A percentile compares a stretch with the other conserved stretches of the same genome.
phyloP scores from a whole-genome alignment of 192 early-diverging fungal species.

The Coemansia sp. region DNA sequence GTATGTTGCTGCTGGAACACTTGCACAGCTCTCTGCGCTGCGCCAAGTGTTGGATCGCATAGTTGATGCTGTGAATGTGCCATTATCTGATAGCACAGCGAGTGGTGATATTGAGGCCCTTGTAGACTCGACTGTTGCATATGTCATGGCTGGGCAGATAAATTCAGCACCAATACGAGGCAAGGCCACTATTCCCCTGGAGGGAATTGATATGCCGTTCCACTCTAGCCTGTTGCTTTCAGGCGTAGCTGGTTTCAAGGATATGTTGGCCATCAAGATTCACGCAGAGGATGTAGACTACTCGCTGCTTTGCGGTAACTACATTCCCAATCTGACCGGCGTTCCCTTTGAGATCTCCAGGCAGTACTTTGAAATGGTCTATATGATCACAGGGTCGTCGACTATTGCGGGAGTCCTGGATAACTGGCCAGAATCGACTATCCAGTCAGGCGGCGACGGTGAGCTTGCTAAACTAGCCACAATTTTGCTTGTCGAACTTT shows the following conservation, averaged over 20 bases:
- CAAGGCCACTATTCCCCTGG: constrained; percentile 83
- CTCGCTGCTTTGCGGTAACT: too few relatives aligned
- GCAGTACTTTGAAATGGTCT: constrained; percentile 71
- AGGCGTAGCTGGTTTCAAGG: constrained; percentile 87
- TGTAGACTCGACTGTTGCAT: not conserved
- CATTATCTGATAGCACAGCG: too few relatives aligned
- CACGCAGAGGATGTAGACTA: too few relatives aligned
- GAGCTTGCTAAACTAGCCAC: constrained; percentile 75
- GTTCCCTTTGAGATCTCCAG: constrained; percentile 72
- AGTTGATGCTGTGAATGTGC: constrained; percentile 59
- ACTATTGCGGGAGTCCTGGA: constrained; percentile 69
- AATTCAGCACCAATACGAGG: constrained; percentile 66
- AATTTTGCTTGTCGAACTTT: constrained; percentile 78
- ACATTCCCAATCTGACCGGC: constrained; percentile 97
- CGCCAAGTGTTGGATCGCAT: constrained; percentile 77
- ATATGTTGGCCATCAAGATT: too few relatives aligned
- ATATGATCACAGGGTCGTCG: constrained; percentile 67
- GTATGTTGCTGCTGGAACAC: constrained; percentile 90
- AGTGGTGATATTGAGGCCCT: not conserved
- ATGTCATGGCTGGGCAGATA: constrained; percentile 58
- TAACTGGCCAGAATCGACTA: constrained; percentile 69
- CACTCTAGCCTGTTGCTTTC: constrained; percentile 88
- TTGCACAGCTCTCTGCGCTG: constrained; percentile 71
- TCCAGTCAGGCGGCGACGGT: constrained; percentile 32
- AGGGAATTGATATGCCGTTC: constrained; percentile 96